phyloP scores from a whole-genome alignment of 2,329 filamentous ascomycete species.

The Aspergillus felis region DNA sequence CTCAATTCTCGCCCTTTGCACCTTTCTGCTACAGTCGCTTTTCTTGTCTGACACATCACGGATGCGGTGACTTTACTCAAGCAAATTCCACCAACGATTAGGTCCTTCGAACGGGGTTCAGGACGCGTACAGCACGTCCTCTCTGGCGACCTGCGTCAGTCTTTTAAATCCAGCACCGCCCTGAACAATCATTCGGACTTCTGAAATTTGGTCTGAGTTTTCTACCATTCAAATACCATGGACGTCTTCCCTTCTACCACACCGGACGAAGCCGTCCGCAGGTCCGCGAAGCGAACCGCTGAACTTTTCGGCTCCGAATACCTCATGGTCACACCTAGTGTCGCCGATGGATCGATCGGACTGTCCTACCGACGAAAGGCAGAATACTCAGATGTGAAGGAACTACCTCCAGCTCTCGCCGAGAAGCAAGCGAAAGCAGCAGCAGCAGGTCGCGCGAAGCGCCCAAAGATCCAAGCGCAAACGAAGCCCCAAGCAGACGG shows the following conservation, averaged over 20 bases:
- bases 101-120: conserved; percentile 6
- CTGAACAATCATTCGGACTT: neutral
- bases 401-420: conserved; percentile 72
- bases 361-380: conserved; percentile 44
- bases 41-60: neutral
- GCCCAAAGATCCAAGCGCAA: conserved; percentile 51
- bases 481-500: conserved; percentile 50
- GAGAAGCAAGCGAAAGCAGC: conserved; percentile 69
- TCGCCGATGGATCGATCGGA: conserved; percentile 40
- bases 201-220: neutral
- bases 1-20: neutral
- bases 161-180: neutral
- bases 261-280: conserved; percentile 37
- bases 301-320: conserved; percentile 48
- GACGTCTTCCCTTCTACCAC: conserved; percentile 27
- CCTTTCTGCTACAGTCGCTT: neutral
- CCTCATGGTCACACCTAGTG: conserved; percentile 41
- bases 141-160: neutral
- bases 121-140: conserved; percentile 16
- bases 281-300: conserved; percentile 43
- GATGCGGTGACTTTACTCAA: neutral
- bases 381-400: conserved; percentile 75
- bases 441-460: conserved; percentile 60
- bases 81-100: neutral
- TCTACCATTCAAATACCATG: conserved; percentile 20